phyloP scores from a whole-genome alignment of 148 eudicot genomes.

The Rhododendron ferrugineum region DNA sequence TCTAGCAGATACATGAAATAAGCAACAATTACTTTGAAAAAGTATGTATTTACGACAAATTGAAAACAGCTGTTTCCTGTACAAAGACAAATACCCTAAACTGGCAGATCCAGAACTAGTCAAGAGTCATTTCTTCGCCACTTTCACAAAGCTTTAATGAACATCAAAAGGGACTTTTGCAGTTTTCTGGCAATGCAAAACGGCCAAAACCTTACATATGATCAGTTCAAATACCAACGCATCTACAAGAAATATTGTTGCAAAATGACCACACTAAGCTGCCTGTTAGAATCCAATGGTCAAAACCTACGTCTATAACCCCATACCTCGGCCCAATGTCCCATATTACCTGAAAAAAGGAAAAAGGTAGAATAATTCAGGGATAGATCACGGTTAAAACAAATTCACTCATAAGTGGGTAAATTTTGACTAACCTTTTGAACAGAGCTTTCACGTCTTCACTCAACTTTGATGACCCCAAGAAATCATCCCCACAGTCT shows the following conservation, averaged over 20 bases:
- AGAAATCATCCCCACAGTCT: slow-evolving; percentile 58
- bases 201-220: neutral
- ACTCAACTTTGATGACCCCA: slow-evolving; percentile 43
- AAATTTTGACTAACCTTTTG: slow-evolving; percentile 46
- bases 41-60: neutral
- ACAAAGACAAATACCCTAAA: neutral
- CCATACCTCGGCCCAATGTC: slow-evolving; percentile 1
- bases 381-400: neutral
- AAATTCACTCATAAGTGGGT: neutral
- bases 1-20: neutral
- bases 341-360: slow-evolving; percentile 14
- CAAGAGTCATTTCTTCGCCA: neutral
- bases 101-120: neutral
- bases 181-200: neutral
- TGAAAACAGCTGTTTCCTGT: neutral
- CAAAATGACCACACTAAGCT: slow-evolving; percentile 1
- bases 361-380: neutral
- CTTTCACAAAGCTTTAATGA: neutral
- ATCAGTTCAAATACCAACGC: neutral
- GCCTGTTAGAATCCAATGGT: neutral
- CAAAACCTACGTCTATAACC: neutral
- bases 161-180: neutral
- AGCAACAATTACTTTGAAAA: neutral
- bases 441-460: slow-evolving; percentile 57
- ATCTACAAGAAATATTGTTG: neutral